A percentile compares a stretch with the other conserved stretches of the same genome.
Evolutionary conservation across 225 moss, liverwort and hornwort species (phyloP).

Genomic region (Lunularia cruciata): DNA sequence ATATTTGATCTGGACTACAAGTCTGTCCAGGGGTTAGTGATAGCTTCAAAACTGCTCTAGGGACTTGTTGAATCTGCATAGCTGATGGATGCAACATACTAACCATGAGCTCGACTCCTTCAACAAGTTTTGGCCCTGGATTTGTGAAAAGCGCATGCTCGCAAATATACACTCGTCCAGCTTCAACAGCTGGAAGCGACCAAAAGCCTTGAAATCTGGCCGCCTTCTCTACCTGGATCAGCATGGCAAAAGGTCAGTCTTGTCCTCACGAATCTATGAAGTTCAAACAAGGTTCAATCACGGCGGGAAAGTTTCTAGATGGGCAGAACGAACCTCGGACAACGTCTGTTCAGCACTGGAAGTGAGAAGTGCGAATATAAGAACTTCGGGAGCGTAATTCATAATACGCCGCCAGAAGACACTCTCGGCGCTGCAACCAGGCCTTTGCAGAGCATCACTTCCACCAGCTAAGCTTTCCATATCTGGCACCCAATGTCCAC

Average conservation of each 20-base stretch:
- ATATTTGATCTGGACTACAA: constrained; percentile 56
- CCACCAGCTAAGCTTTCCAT: constrained; percentile 65
- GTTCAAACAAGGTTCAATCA: background rate
- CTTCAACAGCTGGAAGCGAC: constrained; percentile 64
- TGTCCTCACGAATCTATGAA: background rate
- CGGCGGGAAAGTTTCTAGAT: background rate
- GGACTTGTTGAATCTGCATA: constrained; percentile 26
- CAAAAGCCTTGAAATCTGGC: constrained; percentile 57
- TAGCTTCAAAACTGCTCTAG: constrained; percentile 45
- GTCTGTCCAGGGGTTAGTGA: constrained; percentile 47
- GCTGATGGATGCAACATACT: constrained; percentile 52
- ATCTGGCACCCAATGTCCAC: constrained; percentile 68
- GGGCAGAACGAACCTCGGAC: constrained; percentile 49
- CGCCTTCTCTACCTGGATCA: constrained; percentile 55
- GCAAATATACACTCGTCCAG: constrained; percentile 58
- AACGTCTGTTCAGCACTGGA: constrained; percentile 50
- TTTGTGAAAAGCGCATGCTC: constrained; percentile 60
- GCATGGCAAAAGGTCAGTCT: background rate
- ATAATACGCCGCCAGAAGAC: constrained; percentile 50
- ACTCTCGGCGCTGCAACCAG: constrained; percentile 55
- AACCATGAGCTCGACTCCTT: constrained; percentile 59
- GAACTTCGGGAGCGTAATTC: constrained; percentile 66
- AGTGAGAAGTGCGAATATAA: constrained; percentile 55
- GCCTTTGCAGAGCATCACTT: constrained; percentile 59
- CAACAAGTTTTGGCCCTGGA: constrained; percentile 63